Evolutionary conservation across 2,329 filamentous ascomycete genomes (phyloP).

Genomic region (Drechslerella dactyloides): DNA sequence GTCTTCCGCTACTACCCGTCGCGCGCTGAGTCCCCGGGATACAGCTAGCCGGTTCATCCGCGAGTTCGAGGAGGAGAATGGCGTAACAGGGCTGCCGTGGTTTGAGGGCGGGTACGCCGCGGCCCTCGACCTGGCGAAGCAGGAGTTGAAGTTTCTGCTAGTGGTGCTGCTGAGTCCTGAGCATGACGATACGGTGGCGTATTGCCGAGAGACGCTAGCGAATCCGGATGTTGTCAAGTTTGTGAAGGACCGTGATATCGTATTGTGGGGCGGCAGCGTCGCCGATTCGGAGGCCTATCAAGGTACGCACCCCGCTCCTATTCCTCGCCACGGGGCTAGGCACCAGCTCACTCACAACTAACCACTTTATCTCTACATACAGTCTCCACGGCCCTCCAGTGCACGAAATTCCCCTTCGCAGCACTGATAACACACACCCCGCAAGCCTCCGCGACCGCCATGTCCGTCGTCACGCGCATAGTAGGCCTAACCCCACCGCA

Average conservation of each 20-base stretch:
- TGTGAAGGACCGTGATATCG: slow-evolving; percentile 78
- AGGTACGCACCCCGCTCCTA: slow-evolving; percentile 34
- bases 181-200: slow-evolving; percentile 86
- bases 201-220: slow-evolving; percentile 81
- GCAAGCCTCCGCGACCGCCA: slow-evolving; percentile 67
- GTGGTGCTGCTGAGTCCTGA: slow-evolving; percentile 88
- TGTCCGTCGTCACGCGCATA: slow-evolving; percentile 85
- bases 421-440: slow-evolving; percentile 87
- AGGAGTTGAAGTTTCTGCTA: slow-evolving; percentile 88
- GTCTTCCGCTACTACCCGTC: slow-evolving; percentile 63
- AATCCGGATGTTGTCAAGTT: slow-evolving; percentile 75
- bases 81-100: slow-evolving; percentile 72
- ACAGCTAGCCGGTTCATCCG: slow-evolving; percentile 86
- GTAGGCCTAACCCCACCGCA: slow-evolving; percentile 72
- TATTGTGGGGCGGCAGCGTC: slow-evolving; percentile 92
- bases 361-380: not conserved
- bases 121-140: slow-evolving; percentile 86
- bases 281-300: slow-evolving; percentile 94
- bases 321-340: too few species aligned
- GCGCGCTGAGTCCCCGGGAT: slow-evolving; percentile 81
- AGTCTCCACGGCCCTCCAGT: slow-evolving; percentile 82
- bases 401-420: slow-evolving; percentile 90
- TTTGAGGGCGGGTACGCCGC: slow-evolving; percentile 90
- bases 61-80: slow-evolving; percentile 95
- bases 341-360: not conserved